Evolutionary conservation across 495 filamentous ascomycete species (phyloP).

Genomic region (Aspergillus ostianus): DNA sequence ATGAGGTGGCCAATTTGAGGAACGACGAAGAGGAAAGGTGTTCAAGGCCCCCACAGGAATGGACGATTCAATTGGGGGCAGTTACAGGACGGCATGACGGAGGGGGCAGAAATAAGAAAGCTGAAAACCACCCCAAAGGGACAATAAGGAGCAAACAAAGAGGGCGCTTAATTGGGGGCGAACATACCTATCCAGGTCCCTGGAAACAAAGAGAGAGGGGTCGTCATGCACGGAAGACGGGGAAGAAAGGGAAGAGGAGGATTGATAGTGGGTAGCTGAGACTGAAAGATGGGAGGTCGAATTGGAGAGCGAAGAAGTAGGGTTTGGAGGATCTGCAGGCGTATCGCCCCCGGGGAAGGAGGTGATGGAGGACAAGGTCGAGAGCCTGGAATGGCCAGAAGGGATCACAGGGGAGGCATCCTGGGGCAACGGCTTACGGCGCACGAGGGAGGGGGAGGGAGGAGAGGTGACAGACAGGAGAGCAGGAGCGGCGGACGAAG

Average conservation of each 20-base stretch:
- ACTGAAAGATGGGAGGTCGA: background rate
- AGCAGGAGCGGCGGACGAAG: slow-evolving; percentile 21
- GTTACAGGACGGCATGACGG: background rate
- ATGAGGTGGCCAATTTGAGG: slow-evolving; percentile 7
- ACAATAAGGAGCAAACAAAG: slow-evolving; percentile 17
- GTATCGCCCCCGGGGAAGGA: slow-evolving; percentile 31
- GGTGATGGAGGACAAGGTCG: slow-evolving; percentile 24
- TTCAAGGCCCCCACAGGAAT: background rate
- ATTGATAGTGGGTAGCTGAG: slow-evolving; percentile 14
- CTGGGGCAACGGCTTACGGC: slow-evolving; percentile 41
- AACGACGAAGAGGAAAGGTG: background rate
- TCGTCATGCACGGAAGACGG: slow-evolving; percentile 33
- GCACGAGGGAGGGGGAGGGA: slow-evolving; percentile 26
- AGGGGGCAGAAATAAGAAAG: slow-evolving; percentile 13
- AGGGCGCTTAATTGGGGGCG: slow-evolving; percentile 9
- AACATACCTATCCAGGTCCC: slow-evolving; percentile 45
- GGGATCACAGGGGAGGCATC: slow-evolving; percentile 33
- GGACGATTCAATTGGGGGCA: background rate
- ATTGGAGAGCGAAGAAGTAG: slow-evolving; percentile 1
- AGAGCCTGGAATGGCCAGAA: slow-evolving; percentile 25
- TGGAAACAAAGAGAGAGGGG: slow-evolving; percentile 33
- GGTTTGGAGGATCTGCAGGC: slow-evolving; percentile 24
- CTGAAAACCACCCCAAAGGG: slow-evolving; percentile 12
- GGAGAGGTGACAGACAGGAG: slow-evolving; percentile 18
- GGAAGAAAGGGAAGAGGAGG: slow-evolving; percentile 12